Evolutionary conservation across 1,284 basidiomycete species (phyloP).

Genomic region (Boletus sp.): DNA sequence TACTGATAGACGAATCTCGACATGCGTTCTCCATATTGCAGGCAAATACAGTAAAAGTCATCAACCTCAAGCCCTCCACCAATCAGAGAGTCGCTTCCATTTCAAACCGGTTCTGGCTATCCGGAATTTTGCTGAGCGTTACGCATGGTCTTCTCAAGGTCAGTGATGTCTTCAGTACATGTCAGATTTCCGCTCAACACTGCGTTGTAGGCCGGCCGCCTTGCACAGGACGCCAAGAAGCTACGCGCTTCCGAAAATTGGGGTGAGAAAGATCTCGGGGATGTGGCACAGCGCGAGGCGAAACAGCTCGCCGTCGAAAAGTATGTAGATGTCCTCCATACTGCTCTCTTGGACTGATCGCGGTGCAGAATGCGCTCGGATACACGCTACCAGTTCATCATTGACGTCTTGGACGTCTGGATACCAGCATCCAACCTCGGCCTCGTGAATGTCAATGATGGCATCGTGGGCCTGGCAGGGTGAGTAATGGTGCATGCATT

Average conservation of each 20-base stretch:
- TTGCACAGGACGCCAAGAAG: constrained; percentile 58
- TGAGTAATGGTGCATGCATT: constrained; percentile 37
- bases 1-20: background rate
- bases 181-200: background rate
- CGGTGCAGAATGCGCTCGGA: constrained; percentile 57
- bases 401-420: constrained; percentile 84
- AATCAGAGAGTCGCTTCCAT: constrained; percentile 66
- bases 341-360: constrained; percentile 10
- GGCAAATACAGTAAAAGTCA: constrained; percentile 71
- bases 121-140: constrained; percentile 82
- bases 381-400: constrained; percentile 74
- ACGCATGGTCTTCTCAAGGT: constrained; percentile 69
- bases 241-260: constrained; percentile 43
- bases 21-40: constrained; percentile 27
- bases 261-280: constrained; percentile 65
- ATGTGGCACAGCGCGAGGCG: constrained; percentile 65
- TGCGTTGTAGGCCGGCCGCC: constrained; percentile 49
- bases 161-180: background rate
- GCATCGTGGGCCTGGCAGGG: constrained; percentile 82
- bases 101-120: constrained; percentile 88
- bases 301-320: constrained; percentile 55
- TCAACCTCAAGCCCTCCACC: constrained; percentile 64
- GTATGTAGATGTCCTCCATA: constrained; percentile 40
- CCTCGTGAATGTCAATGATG: constrained; percentile 82
- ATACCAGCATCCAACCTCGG: constrained; percentile 86